Conservation (phyloP, 2,329 filamentous ascomycete genomes). For the Aspergillus fructus region DNA sequence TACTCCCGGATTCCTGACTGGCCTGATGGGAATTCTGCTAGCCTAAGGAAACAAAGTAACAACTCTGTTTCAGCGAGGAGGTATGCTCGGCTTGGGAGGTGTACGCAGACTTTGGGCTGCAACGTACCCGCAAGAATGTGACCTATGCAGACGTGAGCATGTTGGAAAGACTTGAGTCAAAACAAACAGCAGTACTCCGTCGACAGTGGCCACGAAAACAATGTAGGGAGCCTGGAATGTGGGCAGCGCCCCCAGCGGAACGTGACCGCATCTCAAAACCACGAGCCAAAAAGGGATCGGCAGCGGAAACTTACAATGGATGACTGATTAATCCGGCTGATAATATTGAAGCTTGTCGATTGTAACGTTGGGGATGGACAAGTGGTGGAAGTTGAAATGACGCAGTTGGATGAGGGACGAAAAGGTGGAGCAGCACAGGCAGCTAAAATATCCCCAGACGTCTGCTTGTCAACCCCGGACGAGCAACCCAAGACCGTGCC, state of each 20-base stretch:
- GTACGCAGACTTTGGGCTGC: not conserved
- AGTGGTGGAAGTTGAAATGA: conserved; percentile 2
- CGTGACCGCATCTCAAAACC: not conserved
- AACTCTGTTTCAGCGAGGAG: conserved; percentile 12
- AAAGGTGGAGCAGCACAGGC: conserved; percentile 9
- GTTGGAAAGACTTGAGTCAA: conserved; percentile 5
- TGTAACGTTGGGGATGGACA: not conserved
- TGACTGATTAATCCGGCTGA: conserved; percentile 12
- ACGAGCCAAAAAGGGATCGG: conserved; percentile 3
- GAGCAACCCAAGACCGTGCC: not conserved
- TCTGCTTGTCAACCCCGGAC: not conserved
- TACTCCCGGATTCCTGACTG: conserved; percentile 17
- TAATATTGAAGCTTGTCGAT: not conserved
- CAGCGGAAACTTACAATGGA: conserved; percentile 9
- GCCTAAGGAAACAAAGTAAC: conserved; percentile 11
- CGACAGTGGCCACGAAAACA: conserved; percentile 13
- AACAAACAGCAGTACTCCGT: conserved; percentile 12
- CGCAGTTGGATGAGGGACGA: not conserved
- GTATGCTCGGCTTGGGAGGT: conserved; percentile 14
- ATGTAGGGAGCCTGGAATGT: conserved; percentile 25
- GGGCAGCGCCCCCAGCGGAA: not conserved
- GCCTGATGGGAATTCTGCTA: conserved; percentile 16
- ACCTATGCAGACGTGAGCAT: conserved; percentile 18
- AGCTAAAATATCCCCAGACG: conserved; percentile 11
- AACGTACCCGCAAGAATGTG: conserved; percentile 18